These are phyloP conservation scores for Fusarium robinianum DNA, from an alignment of 2,329 filamentous ascomycete genomes.

Conservation along the genomic window DNA sequence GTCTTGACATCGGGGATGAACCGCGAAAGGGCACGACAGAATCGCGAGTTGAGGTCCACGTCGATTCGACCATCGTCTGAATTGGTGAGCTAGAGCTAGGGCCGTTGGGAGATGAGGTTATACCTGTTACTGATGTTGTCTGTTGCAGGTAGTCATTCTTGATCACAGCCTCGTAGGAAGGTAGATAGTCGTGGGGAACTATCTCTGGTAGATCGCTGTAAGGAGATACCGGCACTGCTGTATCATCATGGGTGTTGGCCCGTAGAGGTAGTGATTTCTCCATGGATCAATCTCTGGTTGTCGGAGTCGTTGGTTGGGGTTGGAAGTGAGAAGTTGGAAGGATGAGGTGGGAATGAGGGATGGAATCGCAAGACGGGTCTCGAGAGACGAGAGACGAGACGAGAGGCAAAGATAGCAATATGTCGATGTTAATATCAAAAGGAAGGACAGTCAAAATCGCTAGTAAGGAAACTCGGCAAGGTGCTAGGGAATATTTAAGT, in stretches of 20 bases:
- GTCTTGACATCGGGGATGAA: constrained; percentile 23
- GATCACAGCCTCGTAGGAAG: constrained; percentile 15
- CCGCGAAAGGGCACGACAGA: constrained; percentile 22
- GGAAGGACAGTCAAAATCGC: too few relatives aligned
- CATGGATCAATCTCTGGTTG: constrained; percentile 7
- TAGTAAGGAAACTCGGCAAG: too few relatives aligned
- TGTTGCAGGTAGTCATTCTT: constrained; percentile 7
- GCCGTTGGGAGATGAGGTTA: neutral
- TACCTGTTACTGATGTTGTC: constrained; percentile 15
- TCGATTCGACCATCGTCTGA: constrained; percentile 20
- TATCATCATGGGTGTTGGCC: neutral
- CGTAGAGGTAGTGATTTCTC: neutral
- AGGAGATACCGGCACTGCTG: constrained; percentile 5
- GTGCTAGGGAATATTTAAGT: too few relatives aligned
- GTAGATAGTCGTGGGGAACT: constrained; percentile 12
- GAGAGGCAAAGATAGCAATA: too few relatives aligned
- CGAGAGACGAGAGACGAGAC: too few relatives aligned
- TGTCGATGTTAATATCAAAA: too few relatives aligned
- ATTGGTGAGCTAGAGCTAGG: neutral
- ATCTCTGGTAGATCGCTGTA: constrained; percentile 18
- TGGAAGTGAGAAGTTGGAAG: too few relatives aligned
- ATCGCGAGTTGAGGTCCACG: constrained; percentile 20
- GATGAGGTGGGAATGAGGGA: too few relatives aligned
- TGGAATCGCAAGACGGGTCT: too few relatives aligned
- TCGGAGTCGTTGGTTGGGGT: constrained; percentile 2